phyloP scores from a whole-genome alignment of 768 basidiomycete genomes.

The Podaxis pistillaris region DNA sequence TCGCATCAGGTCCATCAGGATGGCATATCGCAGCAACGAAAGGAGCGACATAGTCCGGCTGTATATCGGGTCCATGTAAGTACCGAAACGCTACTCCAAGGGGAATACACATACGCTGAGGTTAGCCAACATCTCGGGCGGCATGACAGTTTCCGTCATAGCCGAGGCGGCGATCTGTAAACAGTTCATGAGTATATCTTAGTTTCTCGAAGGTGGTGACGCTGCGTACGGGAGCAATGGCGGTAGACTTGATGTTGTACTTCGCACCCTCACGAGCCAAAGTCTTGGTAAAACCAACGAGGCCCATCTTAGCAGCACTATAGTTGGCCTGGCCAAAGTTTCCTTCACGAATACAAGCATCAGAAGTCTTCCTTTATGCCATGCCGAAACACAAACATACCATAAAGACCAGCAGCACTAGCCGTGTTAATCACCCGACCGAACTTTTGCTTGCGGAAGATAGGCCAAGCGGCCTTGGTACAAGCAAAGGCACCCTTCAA shows the following conservation, averaged over 20 bases:
- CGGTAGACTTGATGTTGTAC: constrained; percentile 82
- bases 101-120: constrained; percentile 51
- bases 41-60: constrained; percentile 93
- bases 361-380: no score
- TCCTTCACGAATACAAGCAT: constrained; percentile 38
- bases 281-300: constrained; percentile 90
- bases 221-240: constrained; percentile 80
- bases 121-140: constrained; percentile 89
- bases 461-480: constrained; percentile 94
- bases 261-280: constrained; percentile 91
- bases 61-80: constrained; percentile 16
- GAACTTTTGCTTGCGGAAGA: constrained; percentile 93
- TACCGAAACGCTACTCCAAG: background rate
- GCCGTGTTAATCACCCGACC: constrained; percentile 94
- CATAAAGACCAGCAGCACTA: constrained; percentile 92
- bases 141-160: constrained; percentile 96
- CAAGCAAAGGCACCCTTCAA: constrained; percentile 92
- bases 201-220: background rate
- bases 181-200: background rate
- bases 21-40: constrained; percentile 88
- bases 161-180: constrained; percentile 86
- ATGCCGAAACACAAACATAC: constrained; percentile 35
- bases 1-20: constrained; percentile 76
- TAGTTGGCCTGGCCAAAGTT: constrained; percentile 99
- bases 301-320: constrained; percentile 96